These are phyloP conservation scores for Fremontodendron californicum DNA, from an alignment of 345 rosid genomes.

Conservation along the genomic window DNA sequence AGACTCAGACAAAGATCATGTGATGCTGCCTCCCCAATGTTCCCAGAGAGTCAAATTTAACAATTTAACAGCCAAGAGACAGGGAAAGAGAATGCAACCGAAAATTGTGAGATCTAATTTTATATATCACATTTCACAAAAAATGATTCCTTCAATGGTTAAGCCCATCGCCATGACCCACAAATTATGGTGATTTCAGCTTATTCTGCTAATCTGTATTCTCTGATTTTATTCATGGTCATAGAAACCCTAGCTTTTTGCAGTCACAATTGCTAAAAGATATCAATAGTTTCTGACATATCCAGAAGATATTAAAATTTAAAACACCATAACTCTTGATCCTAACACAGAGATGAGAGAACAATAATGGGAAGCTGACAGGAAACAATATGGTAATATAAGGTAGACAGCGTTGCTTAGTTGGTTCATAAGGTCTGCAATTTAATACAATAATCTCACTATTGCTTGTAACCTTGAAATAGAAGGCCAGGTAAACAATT, in stretches of 20 bases:
- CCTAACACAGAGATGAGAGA: not conserved
- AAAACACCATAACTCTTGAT: not conserved
- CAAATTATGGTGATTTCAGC: not conserved
- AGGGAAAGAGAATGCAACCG: not conserved
- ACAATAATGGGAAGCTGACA: not conserved
- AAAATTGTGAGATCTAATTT: not conserved
- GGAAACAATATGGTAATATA: not conserved
- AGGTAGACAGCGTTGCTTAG: not conserved
- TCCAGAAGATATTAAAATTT: not conserved
- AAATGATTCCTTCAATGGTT: not conserved
- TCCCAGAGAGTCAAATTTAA: not conserved
- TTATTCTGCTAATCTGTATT: not conserved
- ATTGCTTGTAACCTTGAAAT: not conserved
- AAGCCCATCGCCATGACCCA: not conserved
- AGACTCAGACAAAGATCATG: not conserved
- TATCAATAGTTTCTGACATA: not conserved
- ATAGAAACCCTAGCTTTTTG: not conserved
- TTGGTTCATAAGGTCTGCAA: not conserved
- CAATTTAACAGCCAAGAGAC: not conserved
- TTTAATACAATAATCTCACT: not conserved
- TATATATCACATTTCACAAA: not conserved
- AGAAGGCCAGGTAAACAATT: not conserved
- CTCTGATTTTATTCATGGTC: not conserved
- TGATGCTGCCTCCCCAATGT: slow-evolving; percentile 8
- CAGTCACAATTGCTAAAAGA: not conserved